phyloP scores from a whole-genome alignment of 2,329 filamentous ascomycete genomes.

The Colletotrichum liriopes region DNA sequence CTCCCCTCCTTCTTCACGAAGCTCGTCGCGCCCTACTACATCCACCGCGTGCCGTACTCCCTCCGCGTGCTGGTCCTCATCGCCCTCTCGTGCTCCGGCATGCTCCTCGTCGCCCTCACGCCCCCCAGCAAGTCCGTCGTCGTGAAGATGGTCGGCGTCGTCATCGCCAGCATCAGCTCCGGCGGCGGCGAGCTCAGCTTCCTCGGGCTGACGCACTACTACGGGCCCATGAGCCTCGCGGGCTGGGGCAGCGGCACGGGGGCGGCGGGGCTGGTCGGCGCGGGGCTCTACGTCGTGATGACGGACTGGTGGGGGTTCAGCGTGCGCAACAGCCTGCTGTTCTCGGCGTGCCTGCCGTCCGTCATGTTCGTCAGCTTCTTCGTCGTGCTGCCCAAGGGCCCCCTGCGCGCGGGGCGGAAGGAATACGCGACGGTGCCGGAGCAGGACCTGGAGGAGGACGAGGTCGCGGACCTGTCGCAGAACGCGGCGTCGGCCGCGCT shows the following conservation, averaged over 20 bases:
- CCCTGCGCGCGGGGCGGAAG: conserved; percentile 68
- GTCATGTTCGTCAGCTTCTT: conserved; percentile 94
- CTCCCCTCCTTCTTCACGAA: conserved; percentile 92
- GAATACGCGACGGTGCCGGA: conserved; percentile 70
- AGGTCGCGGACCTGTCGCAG: conserved; percentile 54
- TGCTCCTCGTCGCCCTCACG: conserved; percentile 90
- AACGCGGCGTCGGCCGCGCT: conserved; percentile 64
- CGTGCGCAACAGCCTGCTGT: conserved; percentile 81
- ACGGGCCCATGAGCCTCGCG: conserved; percentile 88
- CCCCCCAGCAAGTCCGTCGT: conserved; percentile 77
- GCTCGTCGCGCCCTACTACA: conserved; percentile 92
- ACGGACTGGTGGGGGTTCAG: conserved; percentile 85
- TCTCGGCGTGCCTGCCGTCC: conserved; percentile 83
- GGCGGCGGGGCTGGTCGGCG: conserved; percentile 88
- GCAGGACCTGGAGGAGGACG: conserved; percentile 56
- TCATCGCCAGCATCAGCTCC: conserved; percentile 87
- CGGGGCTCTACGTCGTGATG: conserved; percentile 88
- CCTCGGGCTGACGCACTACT: conserved; percentile 92
- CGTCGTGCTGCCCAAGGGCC: conserved; percentile 79
- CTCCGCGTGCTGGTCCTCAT: conserved; percentile 83
- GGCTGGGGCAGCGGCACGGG: conserved; percentile 95
- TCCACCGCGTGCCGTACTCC: conserved; percentile 87
- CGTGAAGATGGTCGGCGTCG: conserved; percentile 85
- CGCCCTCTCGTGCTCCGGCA: conserved; percentile 82
- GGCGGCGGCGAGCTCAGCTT: conserved; percentile 94